Evolutionary conservation across 495 filamentous ascomycete species (phyloP), one percentile per base, ranked within the genome.

Genomic region (Darksidea phi): DNA sequence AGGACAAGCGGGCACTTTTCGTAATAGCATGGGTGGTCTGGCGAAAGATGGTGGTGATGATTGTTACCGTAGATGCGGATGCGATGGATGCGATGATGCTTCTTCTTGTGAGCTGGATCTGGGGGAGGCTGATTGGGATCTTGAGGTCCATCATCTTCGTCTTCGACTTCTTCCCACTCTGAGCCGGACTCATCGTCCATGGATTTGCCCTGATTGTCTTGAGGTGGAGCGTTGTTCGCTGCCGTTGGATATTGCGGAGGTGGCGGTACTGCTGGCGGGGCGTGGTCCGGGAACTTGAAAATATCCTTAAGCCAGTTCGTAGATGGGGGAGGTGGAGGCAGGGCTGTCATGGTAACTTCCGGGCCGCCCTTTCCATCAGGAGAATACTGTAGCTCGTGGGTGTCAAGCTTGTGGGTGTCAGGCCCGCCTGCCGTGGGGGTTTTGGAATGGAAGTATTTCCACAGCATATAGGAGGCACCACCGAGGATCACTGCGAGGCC

Each of bases 61-160:
- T 51, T 51, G 48, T 51, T 51, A 8, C 26, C 26, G 48, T 51
- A 51, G 48, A 51, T 51, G 48, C 48, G 48, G 48, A 51, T 24
- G 23, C 48, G 48, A 11, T 51, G 21, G 6, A 51, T 51, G 24
- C 26, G 23, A 32, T 25, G 48, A n/a, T 51, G 15, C 21, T n/a
- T 24, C 26, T 34, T 51, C 6, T 34, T 28, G 8, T 28, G 7
- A n/a, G 6, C 21, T 32, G 11, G 6, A 6, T 11, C 25, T 6
- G 23, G 48, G 7, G 48, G 48, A n/a, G 23, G 15, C 2, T 51
- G 23, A 7, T 26, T 36, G 12, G 26, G 48, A 15, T 32, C 24
- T 1, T 18, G 7, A 2, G 26, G 25, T 24, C 34, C 2, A 17
- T 51, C 26, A 17, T 51, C 48, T 6, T 8, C 2, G 10, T 51